Percentiles rank a stretch among this genome's conserved stretches.
phyloP scores from a whole-genome alignment of 2,329 filamentous ascomycete species.

The Aplosporella prunicola region DNA sequence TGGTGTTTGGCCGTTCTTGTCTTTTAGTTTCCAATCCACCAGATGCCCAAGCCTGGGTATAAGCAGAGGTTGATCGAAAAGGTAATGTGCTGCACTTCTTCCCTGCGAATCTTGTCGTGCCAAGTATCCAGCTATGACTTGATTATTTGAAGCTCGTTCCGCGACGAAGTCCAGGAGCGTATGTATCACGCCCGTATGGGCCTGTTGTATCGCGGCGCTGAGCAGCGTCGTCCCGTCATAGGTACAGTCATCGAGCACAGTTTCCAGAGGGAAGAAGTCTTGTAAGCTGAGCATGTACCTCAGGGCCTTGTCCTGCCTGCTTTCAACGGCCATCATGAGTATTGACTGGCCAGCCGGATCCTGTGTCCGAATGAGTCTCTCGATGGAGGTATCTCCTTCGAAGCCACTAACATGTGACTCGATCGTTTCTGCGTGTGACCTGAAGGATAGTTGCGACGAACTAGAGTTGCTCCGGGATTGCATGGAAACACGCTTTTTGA shows the following conservation, averaged over 20 bases:
- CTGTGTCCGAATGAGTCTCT: conserved; percentile 64
- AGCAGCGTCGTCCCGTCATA: conserved; percentile 83
- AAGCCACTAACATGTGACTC: conserved; percentile 63
- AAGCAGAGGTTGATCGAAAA: conserved; percentile 80
- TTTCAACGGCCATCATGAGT: conserved; percentile 46
- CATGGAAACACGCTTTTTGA: conserved; percentile 75
- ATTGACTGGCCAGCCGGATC: conserved; percentile 69
- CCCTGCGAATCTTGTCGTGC: conserved; percentile 72
- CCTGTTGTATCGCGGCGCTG: conserved; percentile 82
- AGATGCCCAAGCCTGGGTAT: conserved; percentile 67
- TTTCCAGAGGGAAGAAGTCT: conserved; percentile 62
- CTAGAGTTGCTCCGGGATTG: conserved; percentile 82
- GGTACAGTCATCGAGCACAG: conserved; percentile 74
- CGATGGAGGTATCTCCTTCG: conserved; percentile 79
- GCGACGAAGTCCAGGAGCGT: conserved; percentile 64
- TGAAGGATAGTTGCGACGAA: conserved; percentile 73
- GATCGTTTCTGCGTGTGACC: conserved; percentile 69
- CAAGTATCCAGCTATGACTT: conserved; percentile 58
- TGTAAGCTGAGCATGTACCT: conserved; percentile 69
- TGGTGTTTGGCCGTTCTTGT: conserved; percentile 97
- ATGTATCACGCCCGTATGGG: conserved; percentile 64
- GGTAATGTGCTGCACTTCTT: conserved; percentile 85
- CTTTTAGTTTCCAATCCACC: conserved; percentile 80
- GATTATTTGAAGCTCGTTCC: conserved; percentile 42
- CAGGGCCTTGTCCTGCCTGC: conserved; percentile 60